These are phyloP conservation scores for Globisporangium iwayamae DNA, from an alignment of 352 stramenopile genomes.

Conservation along the genomic window DNA sequence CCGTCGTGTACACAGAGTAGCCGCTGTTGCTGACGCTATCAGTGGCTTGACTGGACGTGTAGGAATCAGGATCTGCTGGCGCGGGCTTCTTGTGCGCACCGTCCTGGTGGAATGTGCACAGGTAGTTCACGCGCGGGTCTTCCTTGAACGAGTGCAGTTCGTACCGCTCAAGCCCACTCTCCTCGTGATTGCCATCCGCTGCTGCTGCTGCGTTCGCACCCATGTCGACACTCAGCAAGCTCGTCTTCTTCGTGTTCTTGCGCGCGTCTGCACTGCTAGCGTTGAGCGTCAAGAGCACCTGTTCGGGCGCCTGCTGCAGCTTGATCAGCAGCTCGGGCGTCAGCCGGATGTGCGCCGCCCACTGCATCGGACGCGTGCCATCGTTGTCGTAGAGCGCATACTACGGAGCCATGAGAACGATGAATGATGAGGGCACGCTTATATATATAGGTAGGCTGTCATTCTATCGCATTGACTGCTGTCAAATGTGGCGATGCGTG, in stretches of 20 bases:
- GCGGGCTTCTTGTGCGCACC: neutral
- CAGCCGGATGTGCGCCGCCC: constrained; percentile 69
- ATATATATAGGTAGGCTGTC: neutral
- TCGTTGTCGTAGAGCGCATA: constrained; percentile 70
- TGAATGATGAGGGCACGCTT: neutral
- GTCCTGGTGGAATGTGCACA: constrained; percentile 47
- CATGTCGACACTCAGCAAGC: constrained; percentile 43
- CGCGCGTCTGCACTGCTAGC: constrained; percentile 10
- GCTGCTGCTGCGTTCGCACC: neutral
- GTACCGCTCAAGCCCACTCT: constrained; percentile 38
- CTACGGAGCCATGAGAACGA: constrained; percentile 15
- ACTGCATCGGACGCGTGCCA: constrained; percentile 24
- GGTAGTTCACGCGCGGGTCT: constrained; percentile 60
- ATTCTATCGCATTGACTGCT: neutral
- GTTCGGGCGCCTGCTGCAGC: constrained; percentile 31
- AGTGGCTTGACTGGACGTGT: neutral
- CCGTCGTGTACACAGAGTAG: constrained; percentile 56
- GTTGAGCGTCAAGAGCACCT: constrained; percentile 29
- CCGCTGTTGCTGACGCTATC: neutral
- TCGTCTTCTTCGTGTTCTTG: constrained; percentile 36
- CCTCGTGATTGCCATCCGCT: constrained; percentile 14
- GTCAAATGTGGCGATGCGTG: neutral
- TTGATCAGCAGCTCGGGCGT: constrained; percentile 72
- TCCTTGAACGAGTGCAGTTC: constrained; percentile 77
- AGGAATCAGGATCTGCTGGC: neutral